These are phyloP conservation scores for Murraya paniculata DNA, from an alignment of 345 rosid genomes.

Conservation along the genomic window DNA sequence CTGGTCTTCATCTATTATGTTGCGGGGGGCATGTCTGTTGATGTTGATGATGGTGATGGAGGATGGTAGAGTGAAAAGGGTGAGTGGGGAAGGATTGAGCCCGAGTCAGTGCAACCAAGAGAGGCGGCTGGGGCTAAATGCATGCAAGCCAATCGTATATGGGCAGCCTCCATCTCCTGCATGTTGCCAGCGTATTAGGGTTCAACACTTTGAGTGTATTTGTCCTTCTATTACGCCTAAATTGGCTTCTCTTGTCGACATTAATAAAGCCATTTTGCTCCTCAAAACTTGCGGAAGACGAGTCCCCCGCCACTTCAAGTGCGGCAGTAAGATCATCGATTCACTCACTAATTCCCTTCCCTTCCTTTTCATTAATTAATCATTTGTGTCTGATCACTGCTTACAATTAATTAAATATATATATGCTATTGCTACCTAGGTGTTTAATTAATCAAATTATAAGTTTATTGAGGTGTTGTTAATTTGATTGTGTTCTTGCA, in stretches of 20 bases:
- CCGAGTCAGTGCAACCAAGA: conserved; percentile 23
- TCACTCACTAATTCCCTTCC: too few species aligned
- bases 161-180: conserved; percentile 15
- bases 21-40: too few species aligned
- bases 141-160: conserved; percentile 6
- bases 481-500: background rate
- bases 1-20: too few species aligned
- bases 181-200: conserved; percentile 13
- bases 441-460: background rate
- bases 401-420: too few species aligned
- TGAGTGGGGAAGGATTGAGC: background rate
- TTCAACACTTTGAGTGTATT: background rate
- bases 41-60: background rate
- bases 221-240: conserved; percentile 3
- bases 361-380: too few species aligned
- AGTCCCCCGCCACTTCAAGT: conserved; percentile 14
- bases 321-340: conserved; percentile 5
- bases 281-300: conserved; percentile 6
- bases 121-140: conserved; percentile 1
- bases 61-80: background rate
- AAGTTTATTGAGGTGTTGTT: background rate
- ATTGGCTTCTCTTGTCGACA: background rate
- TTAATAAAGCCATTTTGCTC: background rate
- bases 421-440: too few species aligned
- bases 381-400: too few species aligned